Conservation (phyloP, 75 land plant genomes). For the Pseudotsuga menziesii region DNA sequence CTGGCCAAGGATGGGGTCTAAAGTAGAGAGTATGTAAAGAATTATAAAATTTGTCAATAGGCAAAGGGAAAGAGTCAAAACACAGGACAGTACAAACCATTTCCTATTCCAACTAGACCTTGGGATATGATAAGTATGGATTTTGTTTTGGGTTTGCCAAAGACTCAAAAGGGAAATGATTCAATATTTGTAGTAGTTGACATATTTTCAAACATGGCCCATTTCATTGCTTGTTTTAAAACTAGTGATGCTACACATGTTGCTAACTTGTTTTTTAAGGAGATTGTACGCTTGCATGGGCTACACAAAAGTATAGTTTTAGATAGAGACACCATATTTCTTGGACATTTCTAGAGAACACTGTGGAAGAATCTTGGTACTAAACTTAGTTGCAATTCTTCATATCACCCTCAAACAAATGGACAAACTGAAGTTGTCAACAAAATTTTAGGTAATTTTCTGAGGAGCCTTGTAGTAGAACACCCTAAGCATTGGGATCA, state of each 20-base stretch:
- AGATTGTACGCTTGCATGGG: constrained; percentile 10
- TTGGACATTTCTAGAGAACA: constrained; percentile 15
- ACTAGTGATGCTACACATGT: constrained; percentile 9
- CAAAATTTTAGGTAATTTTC: not conserved
- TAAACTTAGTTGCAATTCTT: not conserved
- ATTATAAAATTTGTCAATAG: constrained; percentile 4
- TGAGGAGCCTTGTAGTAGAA: not conserved
- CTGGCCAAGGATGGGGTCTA: not conserved
- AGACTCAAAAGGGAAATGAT: not conserved
- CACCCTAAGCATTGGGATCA: not conserved
- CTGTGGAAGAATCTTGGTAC: not conserved
- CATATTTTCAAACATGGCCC: constrained; percentile 12
- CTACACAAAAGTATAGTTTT: constrained; percentile 13
- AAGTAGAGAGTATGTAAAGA: not conserved
- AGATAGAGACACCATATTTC: constrained; percentile 26
- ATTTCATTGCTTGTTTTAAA: constrained; percentile 10
- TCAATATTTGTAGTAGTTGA: constrained; percentile 16
- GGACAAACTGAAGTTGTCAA: not conserved
- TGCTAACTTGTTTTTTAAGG: not conserved
- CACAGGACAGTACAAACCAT: not conserved
- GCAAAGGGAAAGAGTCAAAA: constrained; percentile 3
- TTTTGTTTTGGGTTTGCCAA: constrained; percentile 12
- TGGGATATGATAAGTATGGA: constrained; percentile 2
- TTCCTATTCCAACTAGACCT: constrained; percentile 3
- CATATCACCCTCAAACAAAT: not conserved